Evolutionary conservation across 2,329 filamentous ascomycete species (phyloP).

Genomic region (Hypoxylon sp.): DNA sequence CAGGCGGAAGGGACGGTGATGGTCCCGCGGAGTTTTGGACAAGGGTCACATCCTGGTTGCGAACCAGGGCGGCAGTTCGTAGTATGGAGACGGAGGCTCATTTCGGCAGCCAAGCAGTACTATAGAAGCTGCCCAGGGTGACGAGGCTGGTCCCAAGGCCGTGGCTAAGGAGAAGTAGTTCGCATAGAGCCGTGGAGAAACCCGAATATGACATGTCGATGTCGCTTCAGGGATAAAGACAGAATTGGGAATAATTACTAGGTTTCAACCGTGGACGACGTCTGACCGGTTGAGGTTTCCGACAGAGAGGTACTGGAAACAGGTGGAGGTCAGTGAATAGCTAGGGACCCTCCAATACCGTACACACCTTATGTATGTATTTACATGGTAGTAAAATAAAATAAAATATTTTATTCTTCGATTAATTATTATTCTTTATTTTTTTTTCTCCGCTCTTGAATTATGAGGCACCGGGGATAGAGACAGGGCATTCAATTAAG

Average conservation of each 20-base stretch:
- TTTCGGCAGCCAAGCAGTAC: constrained; percentile 7
- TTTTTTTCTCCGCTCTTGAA: constrained; percentile 5
- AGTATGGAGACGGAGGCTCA: constrained; percentile 9
- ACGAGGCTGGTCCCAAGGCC: constrained; percentile 32
- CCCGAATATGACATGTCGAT: constrained; percentile 28
- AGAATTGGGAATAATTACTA: constrained; percentile 6
- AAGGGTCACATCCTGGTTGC: constrained; percentile 8
- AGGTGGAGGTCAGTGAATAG: constrained; percentile 8
- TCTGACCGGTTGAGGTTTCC: constrained; percentile 21
- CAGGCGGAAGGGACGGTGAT: constrained; percentile 37
- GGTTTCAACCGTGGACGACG: constrained; percentile 8
- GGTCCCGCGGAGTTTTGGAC: constrained; percentile 27
- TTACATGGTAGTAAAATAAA: constrained; percentile 8
- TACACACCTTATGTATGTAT: no score
- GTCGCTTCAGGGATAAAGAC: constrained; percentile 28
- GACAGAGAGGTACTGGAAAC: constrained; percentile 22
- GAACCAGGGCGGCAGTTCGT: constrained; percentile 24
- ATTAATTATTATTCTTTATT: constrained; percentile 26
- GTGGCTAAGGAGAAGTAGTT: constrained; percentile 32
- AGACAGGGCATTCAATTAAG: constrained; percentile 15
- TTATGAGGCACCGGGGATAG: background rate
- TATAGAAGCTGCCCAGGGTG: constrained; percentile 4
- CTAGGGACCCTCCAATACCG: background rate
- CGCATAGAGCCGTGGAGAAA: constrained; percentile 27
- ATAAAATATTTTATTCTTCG: constrained; percentile 22